Evolutionary conservation across 2,329 filamentous ascomycete genomes (phyloP).

Genomic region (Apiospora saccharicola): DNA sequence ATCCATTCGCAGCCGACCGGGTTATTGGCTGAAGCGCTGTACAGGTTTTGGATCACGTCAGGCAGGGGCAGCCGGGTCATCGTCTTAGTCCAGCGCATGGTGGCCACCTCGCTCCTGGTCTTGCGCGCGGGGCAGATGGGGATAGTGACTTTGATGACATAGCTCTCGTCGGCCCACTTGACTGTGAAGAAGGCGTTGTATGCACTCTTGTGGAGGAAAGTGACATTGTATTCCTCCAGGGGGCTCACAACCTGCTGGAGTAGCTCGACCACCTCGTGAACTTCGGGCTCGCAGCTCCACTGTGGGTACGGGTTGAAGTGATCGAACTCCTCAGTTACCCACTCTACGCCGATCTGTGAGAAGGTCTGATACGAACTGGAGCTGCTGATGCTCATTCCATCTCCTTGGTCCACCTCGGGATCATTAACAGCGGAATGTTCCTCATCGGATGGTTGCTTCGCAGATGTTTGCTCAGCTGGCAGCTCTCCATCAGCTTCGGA

Average conservation of each 20-base stretch:
- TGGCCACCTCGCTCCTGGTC: constrained; percentile 43
- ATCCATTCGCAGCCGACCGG: constrained; percentile 43
- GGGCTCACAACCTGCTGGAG: constrained; percentile 31
- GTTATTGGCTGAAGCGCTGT: constrained; percentile 34
- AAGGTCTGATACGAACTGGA: background rate
- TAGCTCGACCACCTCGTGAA: constrained; percentile 34
- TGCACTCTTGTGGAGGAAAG: constrained; percentile 33
- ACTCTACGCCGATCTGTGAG: background rate
- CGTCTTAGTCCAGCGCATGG: constrained; percentile 35
- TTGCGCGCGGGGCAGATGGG: constrained; percentile 37
- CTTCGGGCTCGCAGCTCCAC: constrained; percentile 35
- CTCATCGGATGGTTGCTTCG: background rate
- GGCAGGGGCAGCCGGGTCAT: constrained; percentile 39
- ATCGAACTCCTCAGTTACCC: background rate
- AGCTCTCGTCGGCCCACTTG: constrained; percentile 36
- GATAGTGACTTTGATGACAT: constrained; percentile 41
- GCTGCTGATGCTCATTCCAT: background rate
- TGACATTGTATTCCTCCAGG: constrained; percentile 31
- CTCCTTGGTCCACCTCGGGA: background rate
- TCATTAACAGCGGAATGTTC: no score
- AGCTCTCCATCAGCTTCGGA: background rate
- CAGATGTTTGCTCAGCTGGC: background rate
- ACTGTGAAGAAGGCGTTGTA: constrained; percentile 38
- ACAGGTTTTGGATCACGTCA: constrained; percentile 30
- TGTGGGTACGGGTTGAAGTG: background rate